Conservation (phyloP, 148 eudicot species). For the Vaccinium darrowii region DNA sequence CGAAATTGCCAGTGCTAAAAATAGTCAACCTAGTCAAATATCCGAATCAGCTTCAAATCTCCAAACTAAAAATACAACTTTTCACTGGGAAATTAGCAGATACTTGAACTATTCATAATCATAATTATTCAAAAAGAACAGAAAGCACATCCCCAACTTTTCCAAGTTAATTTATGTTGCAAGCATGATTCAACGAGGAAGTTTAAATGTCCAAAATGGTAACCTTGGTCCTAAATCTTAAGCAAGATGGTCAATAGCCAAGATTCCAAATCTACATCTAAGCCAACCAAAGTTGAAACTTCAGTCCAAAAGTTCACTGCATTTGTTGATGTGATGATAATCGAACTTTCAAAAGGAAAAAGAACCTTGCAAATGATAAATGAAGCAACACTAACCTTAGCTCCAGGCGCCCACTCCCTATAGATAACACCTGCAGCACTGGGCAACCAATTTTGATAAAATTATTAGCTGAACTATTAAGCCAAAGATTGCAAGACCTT, state of each 20-base stretch:
- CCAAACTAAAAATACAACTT: neutral
- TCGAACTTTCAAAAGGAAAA: neutral
- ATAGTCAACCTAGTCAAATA: neutral
- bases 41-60: neutral
- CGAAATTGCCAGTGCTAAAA: neutral
- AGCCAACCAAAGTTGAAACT: neutral
- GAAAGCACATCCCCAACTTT: slow-evolving; percentile 4
- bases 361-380: neutral
- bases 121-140: neutral
- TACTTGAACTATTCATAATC: neutral
- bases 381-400: slow-evolving; percentile 60
- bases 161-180: neutral
- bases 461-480: slow-evolving; percentile 22
- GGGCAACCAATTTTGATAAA: slow-evolving; percentile 28
- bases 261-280: neutral
- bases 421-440: slow-evolving; percentile 87
- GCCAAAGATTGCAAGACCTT: neutral
- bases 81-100: neutral
- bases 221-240: neutral
- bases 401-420: slow-evolving; percentile 99
- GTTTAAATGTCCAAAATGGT: neutral
- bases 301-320: neutral
- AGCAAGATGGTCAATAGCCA: neutral
- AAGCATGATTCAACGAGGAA: neutral
- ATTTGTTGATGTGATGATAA: neutral